Evolutionary conservation across 208 protist species (phyloP).

Genomic region (Leishmania braziliensis): DNA sequence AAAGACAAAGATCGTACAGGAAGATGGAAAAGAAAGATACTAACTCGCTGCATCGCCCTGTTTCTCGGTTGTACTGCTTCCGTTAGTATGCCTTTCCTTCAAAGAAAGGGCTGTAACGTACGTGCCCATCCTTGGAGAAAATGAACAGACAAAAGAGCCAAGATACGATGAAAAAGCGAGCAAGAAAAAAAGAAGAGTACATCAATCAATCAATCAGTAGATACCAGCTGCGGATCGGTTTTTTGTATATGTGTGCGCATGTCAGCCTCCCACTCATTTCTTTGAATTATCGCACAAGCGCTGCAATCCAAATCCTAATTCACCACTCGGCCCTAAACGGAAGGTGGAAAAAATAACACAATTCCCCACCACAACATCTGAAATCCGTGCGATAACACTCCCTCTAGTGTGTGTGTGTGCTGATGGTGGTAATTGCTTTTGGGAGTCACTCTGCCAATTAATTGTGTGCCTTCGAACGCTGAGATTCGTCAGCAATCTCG

Average conservation of each 20-base stretch:
- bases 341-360: conserved; percentile 16
- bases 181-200: conserved; percentile 11
- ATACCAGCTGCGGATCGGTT: background rate
- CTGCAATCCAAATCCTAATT: conserved; percentile 3
- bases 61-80: background rate
- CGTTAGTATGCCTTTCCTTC: background rate
- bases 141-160: conserved; percentile 1
- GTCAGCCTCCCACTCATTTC: background rate
- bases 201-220: background rate
- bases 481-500: background rate
- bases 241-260: background rate
- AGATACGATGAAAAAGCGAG: background rate
- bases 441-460: background rate
- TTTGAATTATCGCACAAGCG: background rate
- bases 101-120: background rate
- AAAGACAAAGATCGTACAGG: conserved; percentile 31
- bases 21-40: conserved; percentile 8
- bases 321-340: conserved; percentile 1
- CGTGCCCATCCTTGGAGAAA: background rate
- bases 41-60: background rate
- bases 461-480: background rate
- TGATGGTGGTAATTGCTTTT: too few relatives aligned
- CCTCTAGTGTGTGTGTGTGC: background rate
- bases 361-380: background rate
- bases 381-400: background rate